Evolutionary conservation across 768 basidiomycete genomes (phyloP), one percentile per base, ranked within the genome.

Genomic region (Galerina marginata): DNA sequence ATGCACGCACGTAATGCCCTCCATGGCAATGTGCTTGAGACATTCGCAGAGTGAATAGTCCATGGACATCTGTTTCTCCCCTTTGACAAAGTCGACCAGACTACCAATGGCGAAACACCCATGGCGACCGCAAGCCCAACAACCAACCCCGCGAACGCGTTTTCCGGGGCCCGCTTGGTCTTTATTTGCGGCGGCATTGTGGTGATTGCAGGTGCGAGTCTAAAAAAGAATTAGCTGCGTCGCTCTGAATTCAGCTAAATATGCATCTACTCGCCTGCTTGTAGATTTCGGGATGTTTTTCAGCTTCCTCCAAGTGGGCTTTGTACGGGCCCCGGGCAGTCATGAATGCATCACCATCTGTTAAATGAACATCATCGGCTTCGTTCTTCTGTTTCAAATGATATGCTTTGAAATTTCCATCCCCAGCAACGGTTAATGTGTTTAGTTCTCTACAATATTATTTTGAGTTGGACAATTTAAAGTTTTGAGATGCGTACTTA

Each of bases 331-430:
- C 44, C 1, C 51, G 15, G 7, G 43, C 52, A 1, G 73, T 71
- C 70, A 73, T 73, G 26, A 69, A 71, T 1, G 58, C 65, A 15
- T 66, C 58, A 0, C 75, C 75, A 51, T 73, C 64, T 1, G 62
- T 65, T 1, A 76, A 62, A 4, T 29, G 29, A 47, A 75, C 66
- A 65, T 75, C 71, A 6, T 55, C 57, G 4, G 0, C 29, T 6
- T 29, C 29, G 29, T 29, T 29, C 29, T 29, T 29, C 6, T 29
- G 29, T 6, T 29, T 29, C 6, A 29, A 29, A 29, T 29, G 29
- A 29, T 29, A 29, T 3, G 67, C 63, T 9, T 67, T 67, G 60
- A 75, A 75, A 37, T 72, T 74, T 20, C 73, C 72, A 61, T 73
- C 69, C 3, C 50, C 61, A 1, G 68, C 67, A 11, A 70, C 47